Percentiles rank a stretch among this genome's conserved stretches.
phyloP scores from a whole-genome alignment of 2,329 filamentous ascomycete genomes.

The Epichloe baconii region DNA sequence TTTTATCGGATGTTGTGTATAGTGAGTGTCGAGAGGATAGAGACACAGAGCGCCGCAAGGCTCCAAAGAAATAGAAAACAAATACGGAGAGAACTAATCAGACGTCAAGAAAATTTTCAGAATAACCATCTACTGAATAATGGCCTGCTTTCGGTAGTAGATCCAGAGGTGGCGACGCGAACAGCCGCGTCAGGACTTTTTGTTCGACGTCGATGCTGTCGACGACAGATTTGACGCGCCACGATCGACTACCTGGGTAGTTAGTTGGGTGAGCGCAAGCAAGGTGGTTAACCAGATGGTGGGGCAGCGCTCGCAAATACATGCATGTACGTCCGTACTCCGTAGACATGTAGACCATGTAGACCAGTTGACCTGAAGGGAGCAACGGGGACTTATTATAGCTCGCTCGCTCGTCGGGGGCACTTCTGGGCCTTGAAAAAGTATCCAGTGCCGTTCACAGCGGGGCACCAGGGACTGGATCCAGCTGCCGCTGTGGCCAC shows the following conservation, averaged over 20 bases:
- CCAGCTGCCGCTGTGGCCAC: too few species aligned
- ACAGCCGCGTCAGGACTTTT: not conserved
- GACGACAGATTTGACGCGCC: constrained; percentile 1
- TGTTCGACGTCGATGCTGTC: not conserved
- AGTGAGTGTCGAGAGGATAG: not conserved
- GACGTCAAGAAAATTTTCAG: not conserved
- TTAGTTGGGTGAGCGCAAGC: not conserved
- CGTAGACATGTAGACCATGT: too few species aligned
- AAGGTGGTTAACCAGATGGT: not conserved
- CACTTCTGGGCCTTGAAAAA: too few species aligned
- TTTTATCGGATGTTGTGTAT: constrained; percentile 17
- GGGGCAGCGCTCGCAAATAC: not conserved
- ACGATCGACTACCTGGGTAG: not conserved
- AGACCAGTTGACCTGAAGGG: not conserved
- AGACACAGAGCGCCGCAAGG: not conserved
- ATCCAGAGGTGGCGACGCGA: not conserved
- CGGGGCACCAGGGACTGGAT: too few species aligned
- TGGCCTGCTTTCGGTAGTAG: too few species aligned
- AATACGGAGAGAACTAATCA: not conserved
- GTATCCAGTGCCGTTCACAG: too few species aligned
- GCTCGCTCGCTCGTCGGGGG: not conserved
- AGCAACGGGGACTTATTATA: not conserved
- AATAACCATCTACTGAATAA: too few species aligned
- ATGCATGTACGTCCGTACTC: too few species aligned
- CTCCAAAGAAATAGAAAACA: not conserved